Evolutionary conservation across 495 filamentous ascomycete genomes (phyloP).

Genomic region (Trichoderma gamsii): DNA sequence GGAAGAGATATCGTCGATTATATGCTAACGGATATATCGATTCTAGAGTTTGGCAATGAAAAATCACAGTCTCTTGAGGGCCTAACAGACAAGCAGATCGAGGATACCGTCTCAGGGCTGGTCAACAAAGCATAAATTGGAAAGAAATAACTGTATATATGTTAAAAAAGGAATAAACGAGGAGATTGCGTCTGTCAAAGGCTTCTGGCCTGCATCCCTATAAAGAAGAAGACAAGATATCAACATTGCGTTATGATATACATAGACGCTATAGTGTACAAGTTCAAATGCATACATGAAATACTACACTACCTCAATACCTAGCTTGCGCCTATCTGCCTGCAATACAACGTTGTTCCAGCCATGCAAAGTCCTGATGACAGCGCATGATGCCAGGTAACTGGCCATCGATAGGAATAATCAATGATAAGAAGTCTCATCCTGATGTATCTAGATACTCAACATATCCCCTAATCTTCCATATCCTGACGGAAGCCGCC

Average conservation of each 20-base stretch:
- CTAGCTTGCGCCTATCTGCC: background rate
- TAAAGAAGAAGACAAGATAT: background rate
- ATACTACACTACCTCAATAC: background rate
- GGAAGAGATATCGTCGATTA: background rate
- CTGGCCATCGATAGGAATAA: too few species aligned
- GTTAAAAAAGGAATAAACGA: background rate
- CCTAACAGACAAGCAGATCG: constrained; percentile 85
- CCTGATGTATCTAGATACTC: background rate
- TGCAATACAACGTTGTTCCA: background rate
- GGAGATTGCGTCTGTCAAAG: background rate
- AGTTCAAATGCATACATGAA: background rate
- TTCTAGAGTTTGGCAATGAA: constrained; percentile 29
- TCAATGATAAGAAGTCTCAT: too few species aligned
- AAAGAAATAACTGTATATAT: background rate
- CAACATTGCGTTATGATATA: background rate
- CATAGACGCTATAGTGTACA: background rate
- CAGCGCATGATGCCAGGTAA: too few species aligned
- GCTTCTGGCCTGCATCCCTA: background rate
- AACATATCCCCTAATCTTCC: background rate
- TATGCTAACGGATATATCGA: constrained; percentile 11
- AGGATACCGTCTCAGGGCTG: constrained; percentile 74
- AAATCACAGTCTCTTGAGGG: constrained; percentile 36
- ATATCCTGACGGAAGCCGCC: background rate
- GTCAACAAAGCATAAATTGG: constrained; percentile 52
- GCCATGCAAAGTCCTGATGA: too few species aligned